Base-by-base conservation (phyloP, 768 basidiomycete genomes). In the Boletus rufocinnamomeus region DNA sequence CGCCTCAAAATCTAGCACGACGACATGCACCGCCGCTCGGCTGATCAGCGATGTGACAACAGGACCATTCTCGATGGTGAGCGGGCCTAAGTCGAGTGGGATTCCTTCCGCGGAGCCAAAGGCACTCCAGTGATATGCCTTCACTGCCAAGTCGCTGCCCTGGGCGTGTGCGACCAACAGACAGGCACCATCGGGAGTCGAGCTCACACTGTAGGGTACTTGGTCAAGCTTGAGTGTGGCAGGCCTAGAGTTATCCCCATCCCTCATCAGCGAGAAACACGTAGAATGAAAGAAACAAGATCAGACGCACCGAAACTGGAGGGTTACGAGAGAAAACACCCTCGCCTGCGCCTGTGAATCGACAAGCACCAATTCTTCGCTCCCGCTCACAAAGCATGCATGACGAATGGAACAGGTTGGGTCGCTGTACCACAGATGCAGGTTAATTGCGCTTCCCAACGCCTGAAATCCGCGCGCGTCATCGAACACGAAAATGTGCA, bases 151-250 rank as follows among this genome's bases (percentile, higher is more conserved):
- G 49, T 46, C 51, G 38, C 4, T 57, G 32, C 28, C 60, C 30
- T 63, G 51, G 2, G 52, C 50, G 38, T 76, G 71, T 7, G 74
- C 61, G 2, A 75, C 66, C 25, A 85, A 35, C 21, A 86, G 64
- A 61, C 84, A 85, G 21, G 84, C 74, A 0, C 82, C 83, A 61
- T 85, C 84, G 0, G 84, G 82, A 0, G 84, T 77, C 2, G 82
- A 78, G 63, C 72, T 21, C 61, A 66, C 17, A 50, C 58, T 58
- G 19, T 52, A 38, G 0, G 82, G 81, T 3, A 67, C 48, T 17
- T 63, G 40, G 10, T 41, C 60, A 7, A 85, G 69, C 17, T 76
- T 68, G 6, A 84, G 62, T 0, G 76, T 71, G 0, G 83, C 79
- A 13, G 82, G 80, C 27, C 84, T 84, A n/a, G n/a, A n/a, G 6